Percentiles rank a stretch among this genome's conserved stretches.
These are phyloP conservation scores for Xylaria arbuscula DNA, from an alignment of 2,329 filamentous ascomycete genomes.

Conservation along the genomic window DNA sequence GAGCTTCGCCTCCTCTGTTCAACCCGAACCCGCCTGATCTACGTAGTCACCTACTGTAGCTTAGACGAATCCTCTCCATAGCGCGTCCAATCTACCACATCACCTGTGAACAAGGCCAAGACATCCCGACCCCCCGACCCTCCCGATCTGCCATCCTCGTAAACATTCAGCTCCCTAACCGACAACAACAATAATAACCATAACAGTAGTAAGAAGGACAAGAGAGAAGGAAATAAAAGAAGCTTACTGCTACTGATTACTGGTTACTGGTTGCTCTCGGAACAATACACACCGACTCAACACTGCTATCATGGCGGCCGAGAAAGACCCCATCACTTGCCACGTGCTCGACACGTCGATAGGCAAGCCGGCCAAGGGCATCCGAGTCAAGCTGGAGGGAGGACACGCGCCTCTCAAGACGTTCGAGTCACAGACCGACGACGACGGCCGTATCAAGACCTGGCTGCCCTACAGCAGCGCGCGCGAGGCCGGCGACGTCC, in stretches of 20 bases:
- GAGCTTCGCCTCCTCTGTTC: slow-evolving; percentile 23
- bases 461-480: slow-evolving; percentile 72
- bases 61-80: neutral
- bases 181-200: neutral
- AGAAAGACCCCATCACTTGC: slow-evolving; percentile 80
- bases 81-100: neutral
- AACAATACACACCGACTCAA: neutral
- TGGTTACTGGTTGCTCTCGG: neutral
- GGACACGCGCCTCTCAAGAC: slow-evolving; percentile 55
- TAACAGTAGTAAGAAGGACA: neutral
- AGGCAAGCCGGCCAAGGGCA: slow-evolving; percentile 73
- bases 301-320: slow-evolving; percentile 45
- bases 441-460: slow-evolving; percentile 76
- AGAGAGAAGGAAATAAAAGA: neutral
- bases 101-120: neutral
- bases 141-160: neutral
- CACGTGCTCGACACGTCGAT: slow-evolving; percentile 86
- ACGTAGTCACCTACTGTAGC: neutral
- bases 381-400: slow-evolving; percentile 73
- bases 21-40: slow-evolving; percentile 10
- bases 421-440: slow-evolving; percentile 77
- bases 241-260: neutral
- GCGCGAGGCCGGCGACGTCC: slow-evolving; percentile 65
- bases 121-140: neutral
- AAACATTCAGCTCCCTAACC: neutral